phyloP scores from a whole-genome alignment of 1,284 basidiomycete genomes.

The Mycena citricolor region DNA sequence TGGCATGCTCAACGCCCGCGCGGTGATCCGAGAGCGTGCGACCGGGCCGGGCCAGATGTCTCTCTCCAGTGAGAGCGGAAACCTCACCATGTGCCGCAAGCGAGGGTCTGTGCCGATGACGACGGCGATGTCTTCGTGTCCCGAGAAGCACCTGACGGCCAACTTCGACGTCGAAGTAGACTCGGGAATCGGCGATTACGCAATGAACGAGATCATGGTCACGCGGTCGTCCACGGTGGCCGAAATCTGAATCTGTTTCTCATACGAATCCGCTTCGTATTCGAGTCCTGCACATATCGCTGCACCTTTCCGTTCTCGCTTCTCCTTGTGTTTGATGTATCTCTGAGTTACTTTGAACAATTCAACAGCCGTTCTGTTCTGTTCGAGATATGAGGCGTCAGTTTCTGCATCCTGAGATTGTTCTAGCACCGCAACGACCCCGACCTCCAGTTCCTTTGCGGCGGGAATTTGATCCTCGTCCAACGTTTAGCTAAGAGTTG shows the following conservation, averaged over 20 bases:
- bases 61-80: constrained; percentile 3
- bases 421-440: too few species aligned
- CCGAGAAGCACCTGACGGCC: not conserved
- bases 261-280: not conserved
- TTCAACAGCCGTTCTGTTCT: not conserved
- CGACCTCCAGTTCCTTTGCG: too few species aligned
- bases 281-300: too few species aligned
- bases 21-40: constrained; percentile 9
- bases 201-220: constrained; percentile 12
- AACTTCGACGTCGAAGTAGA: constrained; percentile 6
- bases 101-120: not conserved
- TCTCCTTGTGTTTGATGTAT: too few species aligned
- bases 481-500: too few species aligned
- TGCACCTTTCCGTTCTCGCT: too few species aligned
- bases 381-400: not conserved
- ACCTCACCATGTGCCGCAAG: constrained; percentile 1
- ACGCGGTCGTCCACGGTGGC: constrained; percentile 12
- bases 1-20: constrained; percentile 20
- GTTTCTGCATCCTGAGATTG: too few species aligned
- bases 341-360: not conserved
- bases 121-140: not conserved
- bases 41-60: constrained; percentile 11
- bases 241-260: constrained; percentile 10
- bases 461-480: too few species aligned
- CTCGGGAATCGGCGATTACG: too few species aligned